These are phyloP conservation scores for Climacium dendroides DNA, from an alignment of 225 moss, liverwort and hornwort genomes.

Conservation along the genomic window DNA sequence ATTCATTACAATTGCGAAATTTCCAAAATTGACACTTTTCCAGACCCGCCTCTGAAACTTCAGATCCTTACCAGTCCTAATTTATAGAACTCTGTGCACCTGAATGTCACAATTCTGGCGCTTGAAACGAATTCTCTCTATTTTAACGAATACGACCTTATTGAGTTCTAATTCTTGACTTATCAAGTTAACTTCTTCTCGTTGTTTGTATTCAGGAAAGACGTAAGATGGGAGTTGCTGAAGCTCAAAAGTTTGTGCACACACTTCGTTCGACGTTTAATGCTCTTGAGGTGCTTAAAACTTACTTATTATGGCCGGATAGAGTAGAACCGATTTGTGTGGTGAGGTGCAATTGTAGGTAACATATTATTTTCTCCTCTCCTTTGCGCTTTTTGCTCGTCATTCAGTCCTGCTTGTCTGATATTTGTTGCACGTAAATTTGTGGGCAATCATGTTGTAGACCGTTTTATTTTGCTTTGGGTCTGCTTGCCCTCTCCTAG, in stretches of 20 bases:
- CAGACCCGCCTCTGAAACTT: not conserved
- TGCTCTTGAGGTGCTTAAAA: constrained; percentile 66
- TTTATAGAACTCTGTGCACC: not conserved
- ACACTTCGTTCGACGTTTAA: constrained; percentile 75
- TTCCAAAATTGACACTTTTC: not conserved
- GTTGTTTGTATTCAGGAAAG: constrained; percentile 57
- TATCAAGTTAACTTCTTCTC: not conserved
- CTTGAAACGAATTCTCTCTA: not conserved
- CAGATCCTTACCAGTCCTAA: not conserved
- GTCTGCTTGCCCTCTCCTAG: not conserved
- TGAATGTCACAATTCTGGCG: not conserved
- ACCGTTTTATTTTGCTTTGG: not conserved
- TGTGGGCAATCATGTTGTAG: not conserved
- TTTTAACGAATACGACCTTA: not conserved
- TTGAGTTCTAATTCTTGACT: not conserved
- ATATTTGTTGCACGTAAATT: not conserved
- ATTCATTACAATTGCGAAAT: not conserved
- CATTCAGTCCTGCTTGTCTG: not conserved
- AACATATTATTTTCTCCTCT: not conserved
- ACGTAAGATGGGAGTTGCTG: constrained; percentile 78
- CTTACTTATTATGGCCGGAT: not conserved
- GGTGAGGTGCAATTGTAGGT: not conserved
- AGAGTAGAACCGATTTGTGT: not conserved
- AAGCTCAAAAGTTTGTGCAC: constrained; percentile 90
- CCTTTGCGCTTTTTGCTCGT: not conserved